These are phyloP conservation scores for Tephrocybe rancida DNA, from an alignment of 768 basidiomycete genomes.

Conservation along the genomic window DNA sequence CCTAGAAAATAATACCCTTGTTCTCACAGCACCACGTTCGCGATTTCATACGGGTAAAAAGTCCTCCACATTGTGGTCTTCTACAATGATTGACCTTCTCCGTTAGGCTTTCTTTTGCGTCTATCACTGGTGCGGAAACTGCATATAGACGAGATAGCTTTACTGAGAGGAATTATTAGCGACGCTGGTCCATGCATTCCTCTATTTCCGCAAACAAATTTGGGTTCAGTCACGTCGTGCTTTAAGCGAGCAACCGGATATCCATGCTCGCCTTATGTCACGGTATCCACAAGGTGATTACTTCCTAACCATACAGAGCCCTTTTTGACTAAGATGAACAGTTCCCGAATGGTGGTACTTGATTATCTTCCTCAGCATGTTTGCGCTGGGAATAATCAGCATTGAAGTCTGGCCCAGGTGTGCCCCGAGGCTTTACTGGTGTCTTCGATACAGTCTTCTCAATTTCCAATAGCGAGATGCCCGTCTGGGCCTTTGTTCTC, in stretches of 20 bases:
- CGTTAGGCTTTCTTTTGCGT: conserved; percentile 67
- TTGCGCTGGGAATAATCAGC: conserved; percentile 63
- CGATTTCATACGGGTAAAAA: conserved; percentile 67
- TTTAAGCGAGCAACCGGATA: conserved; percentile 78
- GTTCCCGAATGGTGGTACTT: conserved; percentile 88
- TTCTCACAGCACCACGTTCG: conserved; percentile 57
- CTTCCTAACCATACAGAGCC: not conserved
- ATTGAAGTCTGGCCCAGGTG: conserved; percentile 68
- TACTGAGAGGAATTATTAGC: conserved; percentile 26
- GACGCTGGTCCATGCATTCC: conserved; percentile 66
- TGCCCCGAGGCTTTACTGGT: not conserved
- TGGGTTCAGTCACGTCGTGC: conserved; percentile 70
- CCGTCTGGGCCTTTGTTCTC: conserved; percentile 59
- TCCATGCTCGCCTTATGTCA: conserved; percentile 85
- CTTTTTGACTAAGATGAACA: not conserved
- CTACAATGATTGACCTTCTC: not conserved
- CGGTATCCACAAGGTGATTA: conserved; percentile 55
- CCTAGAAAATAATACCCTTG: not conserved
- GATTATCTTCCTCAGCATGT: conserved; percentile 67
- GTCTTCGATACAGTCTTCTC: not conserved
- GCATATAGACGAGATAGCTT: not conserved
- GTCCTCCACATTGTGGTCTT: not conserved
- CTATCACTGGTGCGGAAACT: conserved; percentile 50
- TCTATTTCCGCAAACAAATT: conserved; percentile 82
- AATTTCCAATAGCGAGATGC: conserved; percentile 39